phyloP scores from a whole-genome alignment of 441 rosid genomes.

The Eruca vesicaria region DNA sequence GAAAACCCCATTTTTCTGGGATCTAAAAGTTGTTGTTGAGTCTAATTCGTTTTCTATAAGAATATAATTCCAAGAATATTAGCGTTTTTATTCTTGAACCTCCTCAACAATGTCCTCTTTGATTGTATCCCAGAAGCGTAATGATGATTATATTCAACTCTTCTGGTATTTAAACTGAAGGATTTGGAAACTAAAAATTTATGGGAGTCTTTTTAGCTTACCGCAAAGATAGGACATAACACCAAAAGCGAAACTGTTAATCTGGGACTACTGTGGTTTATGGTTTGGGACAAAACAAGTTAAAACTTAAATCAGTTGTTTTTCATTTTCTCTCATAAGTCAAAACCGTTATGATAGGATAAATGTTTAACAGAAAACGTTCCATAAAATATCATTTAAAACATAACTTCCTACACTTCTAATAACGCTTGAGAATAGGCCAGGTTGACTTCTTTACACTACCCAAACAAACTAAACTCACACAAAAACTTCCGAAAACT shows the following conservation, averaged over 20 bases:
- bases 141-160: conserved; percentile 20
- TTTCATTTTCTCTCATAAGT: neutral
- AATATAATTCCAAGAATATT: conserved; percentile 16
- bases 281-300: conserved; percentile 10
- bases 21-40: too few species aligned
- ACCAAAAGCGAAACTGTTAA: conserved; percentile 17
- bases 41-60: conserved; percentile 23
- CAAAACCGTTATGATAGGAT: neutral
- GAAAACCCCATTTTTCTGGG: conserved; percentile 14
- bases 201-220: conserved; percentile 13
- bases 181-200: neutral
- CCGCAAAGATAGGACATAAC: conserved; percentile 16
- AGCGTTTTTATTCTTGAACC: conserved; percentile 19
- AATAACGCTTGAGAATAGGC: too few species aligned
- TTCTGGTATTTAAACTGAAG: conserved; percentile 18
- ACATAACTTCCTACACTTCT: neutral
- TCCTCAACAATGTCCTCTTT: conserved; percentile 28
- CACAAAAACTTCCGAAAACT: too few species aligned
- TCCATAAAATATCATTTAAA: neutral
- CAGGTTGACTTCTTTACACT: too few species aligned
- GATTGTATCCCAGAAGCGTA: conserved; percentile 10
- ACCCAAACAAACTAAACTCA: too few species aligned
- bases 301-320: neutral
- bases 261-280: conserved; percentile 21
- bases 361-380: neutral